These are phyloP conservation scores for Raffaelea deltoideospora DNA, from an alignment of 2,329 filamentous ascomycete genomes.

Conservation along the genomic window DNA sequence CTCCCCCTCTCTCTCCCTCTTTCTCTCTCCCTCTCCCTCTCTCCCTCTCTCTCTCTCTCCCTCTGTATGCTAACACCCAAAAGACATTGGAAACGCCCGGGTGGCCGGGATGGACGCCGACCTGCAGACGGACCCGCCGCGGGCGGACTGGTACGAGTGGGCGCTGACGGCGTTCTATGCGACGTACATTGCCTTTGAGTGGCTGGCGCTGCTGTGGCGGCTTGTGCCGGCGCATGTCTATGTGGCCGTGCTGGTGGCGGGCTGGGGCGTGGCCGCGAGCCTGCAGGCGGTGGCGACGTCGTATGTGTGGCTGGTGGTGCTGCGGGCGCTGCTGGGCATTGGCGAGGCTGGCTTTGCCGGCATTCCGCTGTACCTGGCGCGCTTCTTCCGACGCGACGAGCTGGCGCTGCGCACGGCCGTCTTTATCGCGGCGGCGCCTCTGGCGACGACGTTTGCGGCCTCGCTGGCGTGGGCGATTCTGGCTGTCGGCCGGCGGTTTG, in stretches of 20 bases:
- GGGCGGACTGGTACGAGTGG: conserved; percentile 40
- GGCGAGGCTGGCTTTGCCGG: conserved; percentile 52
- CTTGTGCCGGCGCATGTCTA: conserved; percentile 45
- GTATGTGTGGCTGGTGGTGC: conserved; percentile 41
- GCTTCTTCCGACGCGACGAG: conserved; percentile 53
- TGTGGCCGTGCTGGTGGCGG: conserved; percentile 47
- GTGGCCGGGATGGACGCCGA: conserved; percentile 50
- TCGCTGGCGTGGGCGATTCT: conserved; percentile 68
- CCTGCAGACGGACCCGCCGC: conserved; percentile 33
- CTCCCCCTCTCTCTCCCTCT: background rate
- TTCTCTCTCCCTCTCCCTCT: background rate
- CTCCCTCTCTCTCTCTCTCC: background rate
- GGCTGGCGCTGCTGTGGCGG: conserved; percentile 49
- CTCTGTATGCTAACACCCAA: conserved; percentile 1
- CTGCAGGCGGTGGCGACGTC: conserved; percentile 52
- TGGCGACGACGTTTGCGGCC: conserved; percentile 72
- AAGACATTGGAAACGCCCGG: conserved; percentile 47
- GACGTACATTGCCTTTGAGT: conserved; percentile 48
- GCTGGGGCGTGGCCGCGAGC: conserved; percentile 68
- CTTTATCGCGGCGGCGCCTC: conserved; percentile 71
- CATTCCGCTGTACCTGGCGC: conserved; percentile 48
- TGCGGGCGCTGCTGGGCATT: conserved; percentile 43
- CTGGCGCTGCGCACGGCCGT: conserved; percentile 73
- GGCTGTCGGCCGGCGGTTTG: conserved; percentile 26
- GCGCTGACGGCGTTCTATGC: conserved; percentile 46